These are phyloP conservation scores for Insectozyma bohioensis DNA, from an alignment of 1,139 yeast species.

Conservation along the genomic window DNA sequence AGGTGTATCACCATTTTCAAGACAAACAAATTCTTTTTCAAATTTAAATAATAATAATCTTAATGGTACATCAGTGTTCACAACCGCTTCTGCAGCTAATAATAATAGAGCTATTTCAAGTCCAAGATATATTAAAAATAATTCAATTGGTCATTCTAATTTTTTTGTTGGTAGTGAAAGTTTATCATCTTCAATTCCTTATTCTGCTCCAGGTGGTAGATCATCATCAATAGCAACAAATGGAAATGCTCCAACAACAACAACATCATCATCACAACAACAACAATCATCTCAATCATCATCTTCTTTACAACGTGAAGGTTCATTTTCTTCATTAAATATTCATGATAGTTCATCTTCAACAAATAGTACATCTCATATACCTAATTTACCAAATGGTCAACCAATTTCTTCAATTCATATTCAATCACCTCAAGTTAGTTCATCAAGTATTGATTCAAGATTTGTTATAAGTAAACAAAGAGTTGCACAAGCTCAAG, in stretches of 20 bases:
- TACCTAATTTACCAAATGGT: constrained; percentile 51
- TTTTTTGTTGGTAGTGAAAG: constrained; percentile 44
- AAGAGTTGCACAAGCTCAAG: constrained; percentile 60
- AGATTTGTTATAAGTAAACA: constrained; percentile 74
- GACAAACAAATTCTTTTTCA: constrained; percentile 14
- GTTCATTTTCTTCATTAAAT: constrained; percentile 14
- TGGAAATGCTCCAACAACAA: constrained; percentile 15
- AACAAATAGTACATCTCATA: constrained; percentile 21
- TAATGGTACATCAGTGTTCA: no score
- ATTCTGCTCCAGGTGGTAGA: constrained; percentile 68
- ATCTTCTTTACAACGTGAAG: constrained; percentile 9
- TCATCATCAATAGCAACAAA: no score
- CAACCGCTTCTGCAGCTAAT: no score
- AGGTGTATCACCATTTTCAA: constrained; percentile 16
- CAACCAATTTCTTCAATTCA: constrained; percentile 60
- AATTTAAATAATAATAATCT: no score
- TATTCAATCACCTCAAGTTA: constrained; percentile 68
- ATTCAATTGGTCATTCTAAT: constrained; percentile 45
- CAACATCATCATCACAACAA: constrained; percentile 1
- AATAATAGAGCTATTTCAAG: constrained; percentile 21
- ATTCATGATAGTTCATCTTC: constrained; percentile 8
- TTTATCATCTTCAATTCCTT: constrained; percentile 65
- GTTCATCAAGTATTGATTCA: constrained; percentile 58
- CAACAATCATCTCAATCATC: constrained; percentile 5
- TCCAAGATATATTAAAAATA: constrained; percentile 45